Evolutionary conservation across 2,329 filamentous ascomycete species (phyloP), one percentile per base, ranked within the genome.

Genomic region (Epichloe bromicola): DNA sequence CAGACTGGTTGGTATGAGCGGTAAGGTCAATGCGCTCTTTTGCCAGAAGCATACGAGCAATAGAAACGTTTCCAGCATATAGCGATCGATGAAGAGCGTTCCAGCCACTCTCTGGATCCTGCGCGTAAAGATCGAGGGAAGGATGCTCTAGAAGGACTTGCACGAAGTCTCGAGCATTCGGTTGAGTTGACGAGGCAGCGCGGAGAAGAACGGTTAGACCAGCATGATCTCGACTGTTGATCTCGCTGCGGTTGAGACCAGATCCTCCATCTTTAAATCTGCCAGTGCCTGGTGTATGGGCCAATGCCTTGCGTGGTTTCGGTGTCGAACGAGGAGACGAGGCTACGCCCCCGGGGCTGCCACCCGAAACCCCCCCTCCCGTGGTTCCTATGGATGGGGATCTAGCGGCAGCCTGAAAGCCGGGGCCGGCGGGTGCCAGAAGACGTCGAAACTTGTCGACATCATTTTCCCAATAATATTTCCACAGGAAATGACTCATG

Each of bases 401-500:
- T 67, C 78, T 80, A 62, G 76, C 68, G 53, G 73, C 65, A 53
- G 71, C 63, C 60, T 79, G 78, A 56, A 74, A 64, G 63, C 72
- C 76, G 66, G 76, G 76, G 64, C 76, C 75, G 70, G 84, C 76
- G 67, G 80, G 81, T 64, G 83, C 83, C 78, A 98, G 79, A 65
- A 94, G 80, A 74, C 85, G 85, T 73, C 86, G 85, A 79, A 98
- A 97, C 66, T 75, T 82, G 68, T 95, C 90, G 82, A 95, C 86
- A 82, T 98, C 89, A 79, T 96, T 87, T 82, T 96, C 86, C 76
- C 94, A 85, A 69, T 91, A 97, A 68, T 81, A 88, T 79, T 89
- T 90, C 91, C 91, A 96, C 69, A 98, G 82, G 80, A 86, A 80
- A 75, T 89, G 85, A 84, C 88, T 97, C 91, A 97, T 93, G 82